Base-by-base conservation (phyloP, 805 yeast species). In the Cephaloascus fragrans region DNA sequence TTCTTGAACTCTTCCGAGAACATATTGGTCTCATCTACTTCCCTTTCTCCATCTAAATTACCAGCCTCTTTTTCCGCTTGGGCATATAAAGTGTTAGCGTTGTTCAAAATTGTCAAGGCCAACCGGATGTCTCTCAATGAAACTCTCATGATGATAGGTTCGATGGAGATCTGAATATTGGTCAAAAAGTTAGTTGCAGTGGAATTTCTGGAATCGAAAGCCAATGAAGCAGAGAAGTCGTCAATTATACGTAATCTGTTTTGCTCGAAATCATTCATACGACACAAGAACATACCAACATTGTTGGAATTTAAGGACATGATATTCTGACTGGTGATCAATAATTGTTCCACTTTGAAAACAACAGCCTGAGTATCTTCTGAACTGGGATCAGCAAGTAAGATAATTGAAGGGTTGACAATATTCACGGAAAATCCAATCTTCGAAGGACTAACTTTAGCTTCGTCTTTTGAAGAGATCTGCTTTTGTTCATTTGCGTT, bases 111-210 rank as follows among this genome's bases (percentile, higher is more conserved):
- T 10, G 69, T 64, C 48, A 83, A 56, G 0, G 95, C 97, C 35
- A 94, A 65, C 36, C 84, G 64, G 34, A 93, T 84, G 63, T 93
- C 99, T 42, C 95, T 69, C 40, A 90, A 59, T 0, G 97, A 88
- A 15, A 93, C 72, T 44, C 97, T 71, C 57, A 90, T 57, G 15
- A 90, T 60, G 31, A 93, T 55, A 0, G 94, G 93, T 41, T 90
- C 97, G 23, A 89, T 68, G 0, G 87, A 73, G 6, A 81, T 68
- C 40, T 80, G 80, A 9, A 88, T 69, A 28, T 70, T 64, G 0
- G 95, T 80, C 37, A 86, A 53, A 37, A 73, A 67, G 17, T 73
- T 73, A 1, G 74, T 71, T 0, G 68, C 52, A 1, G 80, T 72
- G 0, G 94, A 77, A 4, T 81, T 81, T 35, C 87, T 66, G 6